Conservation (phyloP, 176 grass and related monocot genomes). For the Alopecurus myosuroides region DNA sequence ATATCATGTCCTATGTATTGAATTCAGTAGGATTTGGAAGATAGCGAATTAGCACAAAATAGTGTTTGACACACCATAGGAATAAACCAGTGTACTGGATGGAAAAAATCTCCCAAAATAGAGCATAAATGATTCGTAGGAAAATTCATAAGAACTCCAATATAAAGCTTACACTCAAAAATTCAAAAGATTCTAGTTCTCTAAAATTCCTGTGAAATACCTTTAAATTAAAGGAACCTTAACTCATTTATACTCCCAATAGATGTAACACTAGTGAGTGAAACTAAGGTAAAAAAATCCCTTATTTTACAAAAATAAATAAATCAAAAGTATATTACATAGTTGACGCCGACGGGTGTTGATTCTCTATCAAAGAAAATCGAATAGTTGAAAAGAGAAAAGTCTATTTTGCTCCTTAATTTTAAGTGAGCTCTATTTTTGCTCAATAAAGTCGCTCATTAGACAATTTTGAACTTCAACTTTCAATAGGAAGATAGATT, state of each 20-base stretch:
- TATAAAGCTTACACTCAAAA: not conserved
- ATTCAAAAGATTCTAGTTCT: not conserved
- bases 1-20: not conserved
- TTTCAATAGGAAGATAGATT: not conserved
- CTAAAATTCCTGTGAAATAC: no score
- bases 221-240: not conserved
- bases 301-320: not conserved
- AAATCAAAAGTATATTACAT: no score
- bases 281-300: not conserved
- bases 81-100: not conserved
- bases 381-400: not conserved
- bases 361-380: not conserved
- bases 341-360: not conserved
- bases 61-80: not conserved
- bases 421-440: no score
- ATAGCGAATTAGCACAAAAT: not conserved
- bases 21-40: not conserved
- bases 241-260: no score
- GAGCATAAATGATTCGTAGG: not conserved
- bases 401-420: not conserved
- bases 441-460: not conserved
- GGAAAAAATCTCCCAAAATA: not conserved
- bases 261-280: not conserved
- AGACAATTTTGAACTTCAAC: not conserved
- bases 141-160: not conserved